Percentiles rank a stretch among this genome's conserved stretches.
Evolutionary conservation across 148 eudicot species (phyloP).

Genomic region (Agrostemma githago): DNA sequence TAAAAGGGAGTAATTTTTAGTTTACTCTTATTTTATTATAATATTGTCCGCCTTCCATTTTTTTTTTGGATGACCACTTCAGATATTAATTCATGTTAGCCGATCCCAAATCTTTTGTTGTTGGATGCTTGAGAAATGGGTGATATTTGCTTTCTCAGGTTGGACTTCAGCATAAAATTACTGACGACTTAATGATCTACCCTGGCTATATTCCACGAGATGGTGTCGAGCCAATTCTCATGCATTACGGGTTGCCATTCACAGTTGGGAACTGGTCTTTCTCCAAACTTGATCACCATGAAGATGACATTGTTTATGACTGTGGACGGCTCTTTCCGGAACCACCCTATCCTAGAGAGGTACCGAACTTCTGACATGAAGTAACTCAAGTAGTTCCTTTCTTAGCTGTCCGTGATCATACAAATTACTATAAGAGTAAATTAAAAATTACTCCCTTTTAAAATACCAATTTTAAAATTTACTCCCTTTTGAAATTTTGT

Average conservation of each 20-base stretch:
- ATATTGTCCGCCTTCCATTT: too few species aligned
- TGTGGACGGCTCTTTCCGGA: constrained; percentile 93
- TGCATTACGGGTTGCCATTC: constrained; percentile 95
- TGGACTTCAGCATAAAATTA: constrained; percentile 90
- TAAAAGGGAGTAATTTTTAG: too few species aligned
- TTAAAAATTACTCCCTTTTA: too few species aligned
- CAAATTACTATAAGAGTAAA: not conserved
- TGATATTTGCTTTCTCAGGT: constrained; percentile 47
- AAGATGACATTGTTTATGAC: constrained; percentile 77
- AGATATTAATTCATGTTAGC: too few species aligned
- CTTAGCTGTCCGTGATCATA: not conserved
- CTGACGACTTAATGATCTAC: constrained; percentile 84
- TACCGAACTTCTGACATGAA: constrained; percentile 20
- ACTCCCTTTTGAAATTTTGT: too few species aligned
- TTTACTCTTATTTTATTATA: too few species aligned
- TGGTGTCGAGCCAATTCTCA: constrained; percentile 77
- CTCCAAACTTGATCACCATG: constrained; percentile 77
- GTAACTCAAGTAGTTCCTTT: not conserved
- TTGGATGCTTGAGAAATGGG: constrained; percentile 1
- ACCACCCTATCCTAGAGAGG: constrained; percentile 99
- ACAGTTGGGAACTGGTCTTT: constrained; percentile 93
- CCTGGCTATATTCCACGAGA: constrained; percentile 82
- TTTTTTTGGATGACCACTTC: too few species aligned
- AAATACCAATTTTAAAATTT: too few species aligned
- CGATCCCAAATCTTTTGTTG: too few species aligned